Evolutionary conservation across 176 grass and related monocot species (phyloP).

Genomic region (Tillandsia fasciculata): DNA sequence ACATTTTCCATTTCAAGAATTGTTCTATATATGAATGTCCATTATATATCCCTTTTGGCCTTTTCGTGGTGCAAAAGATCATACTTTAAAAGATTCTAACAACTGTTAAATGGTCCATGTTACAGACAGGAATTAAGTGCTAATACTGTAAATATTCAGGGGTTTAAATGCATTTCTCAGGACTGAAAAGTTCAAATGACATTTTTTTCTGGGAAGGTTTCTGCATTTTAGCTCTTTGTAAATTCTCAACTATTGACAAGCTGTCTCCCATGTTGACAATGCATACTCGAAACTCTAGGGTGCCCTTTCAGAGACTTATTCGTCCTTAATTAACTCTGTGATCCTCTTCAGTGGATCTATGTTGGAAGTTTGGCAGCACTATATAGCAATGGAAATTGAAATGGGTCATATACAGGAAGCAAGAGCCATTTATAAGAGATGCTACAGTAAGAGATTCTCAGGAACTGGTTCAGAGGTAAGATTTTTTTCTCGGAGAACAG

Average conservation of each 20-base stretch:
- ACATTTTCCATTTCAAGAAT: too few species aligned
- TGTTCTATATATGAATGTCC: too few species aligned
- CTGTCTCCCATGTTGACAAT: neutral
- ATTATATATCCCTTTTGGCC: too few species aligned
- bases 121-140: too few species aligned
- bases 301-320: neutral
- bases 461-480: slow-evolving; percentile 90
- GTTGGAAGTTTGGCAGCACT: slow-evolving; percentile 68
- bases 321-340: slow-evolving; percentile 19
- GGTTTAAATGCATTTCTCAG: too few species aligned
- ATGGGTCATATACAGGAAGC: slow-evolving; percentile 67
- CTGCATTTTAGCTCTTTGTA: neutral
- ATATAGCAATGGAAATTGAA: slow-evolving; percentile 73
- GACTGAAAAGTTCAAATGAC: too few species aligned
- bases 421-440: slow-evolving; percentile 84
- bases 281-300: neutral
- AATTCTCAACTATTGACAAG: neutral
- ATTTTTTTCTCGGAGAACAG: neutral
- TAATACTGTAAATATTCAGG: too few species aligned
- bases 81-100: too few species aligned
- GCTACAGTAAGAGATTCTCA: slow-evolving; percentile 71
- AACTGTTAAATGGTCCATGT: too few species aligned
- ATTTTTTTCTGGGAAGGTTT: neutral
- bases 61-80: too few species aligned
- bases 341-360: slow-evolving; percentile 62